A percentile compares a stretch with the other conserved stretches of the same genome.
Conservation (phyloP, 2,329 filamentous ascomycete genomes). For the Pezicula neosporulosa region DNA sequence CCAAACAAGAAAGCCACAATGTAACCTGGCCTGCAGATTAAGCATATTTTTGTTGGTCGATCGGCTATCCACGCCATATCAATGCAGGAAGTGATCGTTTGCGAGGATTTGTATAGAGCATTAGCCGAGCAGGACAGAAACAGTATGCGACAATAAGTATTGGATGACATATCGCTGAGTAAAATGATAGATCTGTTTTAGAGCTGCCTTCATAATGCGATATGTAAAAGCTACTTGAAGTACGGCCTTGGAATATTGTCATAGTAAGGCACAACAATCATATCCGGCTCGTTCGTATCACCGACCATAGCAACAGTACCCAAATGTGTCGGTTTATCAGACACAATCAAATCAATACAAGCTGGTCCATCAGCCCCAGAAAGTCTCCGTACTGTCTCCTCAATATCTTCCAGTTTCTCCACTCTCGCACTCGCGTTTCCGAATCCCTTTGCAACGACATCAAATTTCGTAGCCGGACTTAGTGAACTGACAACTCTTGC, state of each 20-base stretch:
- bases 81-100: no score
- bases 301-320: constrained; percentile 38
- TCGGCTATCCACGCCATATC: no score
- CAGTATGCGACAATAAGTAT: no score
- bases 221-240: not conserved
- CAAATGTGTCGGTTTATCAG: constrained; percentile 31
- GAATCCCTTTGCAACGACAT: constrained; percentile 38
- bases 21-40: no score
- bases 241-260: constrained; percentile 35
- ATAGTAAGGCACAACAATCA: constrained; percentile 45
- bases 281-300: constrained; percentile 35
- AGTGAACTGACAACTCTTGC: constrained; percentile 29
- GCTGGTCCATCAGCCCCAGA: constrained; percentile 25
- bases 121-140: no score
- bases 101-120: no score
- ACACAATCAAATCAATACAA: constrained; percentile 38
- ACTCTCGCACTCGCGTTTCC: constrained; percentile 28
- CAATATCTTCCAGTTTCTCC: constrained; percentile 25
- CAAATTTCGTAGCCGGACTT: constrained; percentile 31
- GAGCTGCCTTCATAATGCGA: no score
- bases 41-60: no score
- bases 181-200: no score
- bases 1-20: no score
- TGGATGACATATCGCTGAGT: no score
- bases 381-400: constrained; percentile 29